Percentiles rank a stretch among this genome's conserved stretches.
These are phyloP conservation scores for Colletotrichum orbiculare DNA, from an alignment of 2,329 filamentous ascomycete species.

Conservation along the genomic window DNA sequence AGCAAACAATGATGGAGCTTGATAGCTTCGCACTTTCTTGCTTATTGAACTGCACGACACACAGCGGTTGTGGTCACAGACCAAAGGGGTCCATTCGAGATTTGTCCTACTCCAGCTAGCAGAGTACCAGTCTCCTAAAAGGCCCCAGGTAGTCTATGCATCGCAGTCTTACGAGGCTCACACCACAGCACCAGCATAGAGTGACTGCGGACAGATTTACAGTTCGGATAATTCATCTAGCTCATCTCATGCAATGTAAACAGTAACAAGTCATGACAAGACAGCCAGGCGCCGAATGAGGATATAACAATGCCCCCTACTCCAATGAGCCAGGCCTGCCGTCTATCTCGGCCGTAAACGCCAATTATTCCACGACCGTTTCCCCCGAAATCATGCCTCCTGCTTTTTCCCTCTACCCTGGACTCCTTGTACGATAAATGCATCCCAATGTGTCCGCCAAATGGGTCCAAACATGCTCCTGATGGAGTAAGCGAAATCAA, in stretches of 20 bases:
- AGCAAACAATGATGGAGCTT: too few species aligned
- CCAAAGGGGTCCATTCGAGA: too few species aligned
- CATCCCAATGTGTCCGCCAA: constrained; percentile 5
- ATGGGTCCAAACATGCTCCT: constrained; percentile 12
- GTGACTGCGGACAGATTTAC: too few species aligned
- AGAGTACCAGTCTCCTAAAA: too few species aligned
- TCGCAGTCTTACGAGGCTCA: too few species aligned
- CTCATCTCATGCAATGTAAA: background rate
- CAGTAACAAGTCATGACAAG: constrained; percentile 3
- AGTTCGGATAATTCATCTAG: too few species aligned
- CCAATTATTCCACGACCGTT: constrained; percentile 15
- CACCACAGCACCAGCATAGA: too few species aligned
- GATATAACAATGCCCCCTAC: constrained; percentile 31
- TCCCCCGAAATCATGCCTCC: constrained; percentile 13
- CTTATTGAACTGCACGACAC: too few species aligned
- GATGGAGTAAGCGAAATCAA: constrained; percentile 17
- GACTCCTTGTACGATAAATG: constrained; percentile 32
- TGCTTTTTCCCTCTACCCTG: constrained; percentile 25
- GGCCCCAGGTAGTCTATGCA: too few species aligned
- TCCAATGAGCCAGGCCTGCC: constrained; percentile 25
- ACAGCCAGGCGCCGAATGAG: constrained; percentile 27
- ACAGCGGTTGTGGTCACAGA: too few species aligned
- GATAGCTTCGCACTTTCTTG: too few species aligned
- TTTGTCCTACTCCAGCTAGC: too few species aligned
- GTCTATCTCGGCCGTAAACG: constrained; percentile 20